Base-by-base conservation (phyloP, 192 early-diverging fungal genomes). In the Coemansia nantahalensis region DNA sequence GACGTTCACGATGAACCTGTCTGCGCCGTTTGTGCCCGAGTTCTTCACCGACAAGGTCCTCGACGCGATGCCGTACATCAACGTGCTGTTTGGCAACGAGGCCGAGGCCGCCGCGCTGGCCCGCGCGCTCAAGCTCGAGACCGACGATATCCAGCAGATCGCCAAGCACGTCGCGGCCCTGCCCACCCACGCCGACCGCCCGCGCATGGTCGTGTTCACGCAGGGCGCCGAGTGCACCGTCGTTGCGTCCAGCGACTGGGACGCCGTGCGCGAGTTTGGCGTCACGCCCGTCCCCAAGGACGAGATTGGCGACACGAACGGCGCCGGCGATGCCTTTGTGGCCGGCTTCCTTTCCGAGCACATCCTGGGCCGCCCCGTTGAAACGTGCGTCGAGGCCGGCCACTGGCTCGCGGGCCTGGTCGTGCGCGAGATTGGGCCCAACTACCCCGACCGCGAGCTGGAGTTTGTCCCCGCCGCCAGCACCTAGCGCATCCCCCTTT, bases 11-110 rank as follows among this genome's bases (percentile, higher is more conserved):
- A 83, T 94, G 80, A 99, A 99, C 84, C 68, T 99, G 51, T 94
- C 91, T 54, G 96, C 96, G 24, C 92, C 93, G 35, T 99, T 96
- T 77, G 84, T 97, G 42, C 79, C 91, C 32, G 86, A 93, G 74
- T 93, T 94, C 85, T 97, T 95, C 82, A 92, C 82, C 76, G 79
- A 85, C 40, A 81, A 78, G 38, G 59, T 97, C 28, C 83, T 90
- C 53, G 80, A 81, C 51, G 79, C 90, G 23, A 50, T 91, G 49
- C 88, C 87, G 31, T 96, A 96, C 80, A 82, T 86, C 54, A 91
- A 99, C 77, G 74, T 95, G 40, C 65, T 99, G 49, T 96, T 97
- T 79, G 93, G 94, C 76, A 98, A 98, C 65, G 96, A 98, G 67
- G 80, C 86, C 68, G 96, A 98, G 67, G 94, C 96, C 22, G 82